Base-by-base conservation (phyloP, 2,329 filamentous ascomycete genomes). In the Aspergillus unguis region DNA sequence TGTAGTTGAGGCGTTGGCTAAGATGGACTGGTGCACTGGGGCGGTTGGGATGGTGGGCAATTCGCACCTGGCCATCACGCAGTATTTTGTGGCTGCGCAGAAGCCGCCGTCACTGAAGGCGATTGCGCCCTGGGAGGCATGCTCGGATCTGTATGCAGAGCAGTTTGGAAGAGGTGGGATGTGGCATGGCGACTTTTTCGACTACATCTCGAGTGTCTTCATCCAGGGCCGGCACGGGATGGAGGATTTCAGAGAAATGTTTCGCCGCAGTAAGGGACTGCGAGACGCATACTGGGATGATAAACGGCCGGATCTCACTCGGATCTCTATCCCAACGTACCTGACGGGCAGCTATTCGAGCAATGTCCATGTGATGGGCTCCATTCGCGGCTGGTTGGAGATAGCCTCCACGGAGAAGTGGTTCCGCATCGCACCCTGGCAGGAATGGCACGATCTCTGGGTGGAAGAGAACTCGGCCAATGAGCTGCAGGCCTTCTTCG, bases 51-150 rank as follows among this genome's bases (percentile, higher is more conserved):
- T 77, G 61, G 71, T 71, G 1, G 76, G 76, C 0, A 77, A 77
- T 48, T 75, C 72, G 0, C 65, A 68, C 7, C 66, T 77, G 10
- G 73, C 72, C 0, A 73, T 67, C 33, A 64, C 67, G 1, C 74
- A 77, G 54, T 74, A 70, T 69, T 71, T 71, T 47, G 68, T 76
- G 11, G 75, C 74, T 1, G 65, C 72, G 1, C 58, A 68, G 40
- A 61, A 68, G 23, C 75, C 76, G 4, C 75, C 75, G 4, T 66
- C 64, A 26, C 64, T 77, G 6, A 64, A 65, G 23, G 67, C 68
- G 0, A 75, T 78, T 28, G 75, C 73, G 1, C 78, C 65, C 46
- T 75, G 74, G 75, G 77, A 80, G 58, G 76, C 38, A 17, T 48
- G 45, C n/a, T 11, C 26, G 9, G 45, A 48, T 17, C 11, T 48